phyloP scores from a whole-genome alignment of 495 filamentous ascomycete species.

The Astrocystis sublimbata region DNA sequence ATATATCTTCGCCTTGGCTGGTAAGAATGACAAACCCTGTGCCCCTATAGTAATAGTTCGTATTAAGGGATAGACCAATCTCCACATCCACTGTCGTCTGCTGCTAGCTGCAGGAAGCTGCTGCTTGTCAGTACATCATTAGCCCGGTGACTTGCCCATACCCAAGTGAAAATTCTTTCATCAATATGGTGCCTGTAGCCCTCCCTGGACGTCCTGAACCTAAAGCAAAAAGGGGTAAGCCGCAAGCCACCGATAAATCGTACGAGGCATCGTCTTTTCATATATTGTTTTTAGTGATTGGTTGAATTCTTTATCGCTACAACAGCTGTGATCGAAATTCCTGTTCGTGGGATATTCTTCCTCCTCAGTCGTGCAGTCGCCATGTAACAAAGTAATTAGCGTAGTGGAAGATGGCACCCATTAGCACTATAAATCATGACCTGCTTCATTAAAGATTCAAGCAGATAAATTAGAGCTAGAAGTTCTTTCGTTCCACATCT shows the following conservation, averaged over 20 bases:
- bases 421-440: neutral
- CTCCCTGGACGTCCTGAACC: no score
- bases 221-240: no score
- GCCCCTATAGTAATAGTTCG: neutral
- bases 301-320: no score
- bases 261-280: no score
- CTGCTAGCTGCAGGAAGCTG: neutral
- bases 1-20: neutral
- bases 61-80: neutral
- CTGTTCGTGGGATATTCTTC: no score
- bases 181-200: no score
- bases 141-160: neutral
- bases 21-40: neutral
- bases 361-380: no score
- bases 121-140: neutral
- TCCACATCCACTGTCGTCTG: neutral
- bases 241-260: no score
- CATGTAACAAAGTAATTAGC: no score
- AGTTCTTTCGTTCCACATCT: constrained; percentile 43
- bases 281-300: no score
- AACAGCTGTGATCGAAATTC: no score
- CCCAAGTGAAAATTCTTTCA: neutral
- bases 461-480: neutral
- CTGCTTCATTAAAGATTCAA: no score
- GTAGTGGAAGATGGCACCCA: constrained; percentile 7